A percentile compares a stretch with the other conserved stretches of the same genome.
phyloP scores from a whole-genome alignment of 345 rosid species.

The Combretum micranthum region DNA sequence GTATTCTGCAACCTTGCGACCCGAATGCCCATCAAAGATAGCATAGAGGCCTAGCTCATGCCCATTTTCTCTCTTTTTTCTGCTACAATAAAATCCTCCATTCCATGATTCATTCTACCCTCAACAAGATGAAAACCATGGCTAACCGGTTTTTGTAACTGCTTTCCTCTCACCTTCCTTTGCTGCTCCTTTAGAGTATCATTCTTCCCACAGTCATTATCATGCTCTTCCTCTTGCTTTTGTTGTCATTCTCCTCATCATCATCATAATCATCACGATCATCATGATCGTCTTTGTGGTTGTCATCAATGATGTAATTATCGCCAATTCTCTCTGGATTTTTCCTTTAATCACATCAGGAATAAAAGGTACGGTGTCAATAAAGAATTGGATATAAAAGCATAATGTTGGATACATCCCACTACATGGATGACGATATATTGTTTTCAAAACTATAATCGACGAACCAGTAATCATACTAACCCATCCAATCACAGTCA shows the following conservation, averaged over 20 bases:
- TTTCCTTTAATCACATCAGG: no score
- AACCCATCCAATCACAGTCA: no score
- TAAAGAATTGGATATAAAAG: no score
- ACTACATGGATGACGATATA: no score
- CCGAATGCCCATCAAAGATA: conserved; percentile 50
- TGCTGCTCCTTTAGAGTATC: background rate
- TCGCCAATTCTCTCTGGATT: background rate
- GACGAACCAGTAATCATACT: no score
- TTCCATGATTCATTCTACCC: conserved; percentile 44
- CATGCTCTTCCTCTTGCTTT: background rate
- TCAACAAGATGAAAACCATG: conserved; percentile 44
- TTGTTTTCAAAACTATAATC: no score
- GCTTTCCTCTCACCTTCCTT: conserved; percentile 2
- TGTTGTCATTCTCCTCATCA: background rate
- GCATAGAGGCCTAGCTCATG: conserved; percentile 41
- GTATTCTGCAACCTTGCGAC: conserved; percentile 40
- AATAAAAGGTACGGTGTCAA: no score
- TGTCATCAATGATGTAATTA: background rate
- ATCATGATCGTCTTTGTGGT: no score
- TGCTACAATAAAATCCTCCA: conserved; percentile 51
- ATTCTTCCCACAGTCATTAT: conserved; percentile 6
- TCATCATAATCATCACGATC: no score
- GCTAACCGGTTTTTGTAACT: conserved; percentile 8
- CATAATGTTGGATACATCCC: no score
- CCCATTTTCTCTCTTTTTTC: conserved; percentile 26